A percentile compares a stretch with the other conserved stretches of the same genome.
Conservation (phyloP, 2,329 filamentous ascomycete species). For the Talaromyces sp. region DNA sequence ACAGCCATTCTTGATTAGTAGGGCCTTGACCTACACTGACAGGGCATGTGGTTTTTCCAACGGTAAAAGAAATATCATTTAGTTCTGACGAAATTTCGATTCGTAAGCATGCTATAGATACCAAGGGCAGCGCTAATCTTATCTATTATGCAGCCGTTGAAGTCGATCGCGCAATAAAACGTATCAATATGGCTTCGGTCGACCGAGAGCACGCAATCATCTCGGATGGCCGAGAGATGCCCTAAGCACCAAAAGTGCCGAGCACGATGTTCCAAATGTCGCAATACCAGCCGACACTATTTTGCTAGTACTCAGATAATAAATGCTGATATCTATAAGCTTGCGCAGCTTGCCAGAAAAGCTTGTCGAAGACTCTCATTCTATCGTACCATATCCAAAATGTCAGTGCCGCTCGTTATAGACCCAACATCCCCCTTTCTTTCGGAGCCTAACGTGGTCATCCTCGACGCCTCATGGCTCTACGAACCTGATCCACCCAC, state of each 20-base stretch:
- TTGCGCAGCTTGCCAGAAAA: too few species aligned
- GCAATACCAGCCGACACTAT: too few species aligned
- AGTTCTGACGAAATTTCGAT: too few species aligned
- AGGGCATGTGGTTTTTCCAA: too few species aligned
- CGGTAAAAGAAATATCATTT: too few species aligned
- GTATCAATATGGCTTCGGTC: not conserved
- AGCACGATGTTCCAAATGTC: not conserved
- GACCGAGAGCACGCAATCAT: conserved; percentile 5
- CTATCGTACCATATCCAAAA: not conserved
- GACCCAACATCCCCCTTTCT: conserved; percentile 1
- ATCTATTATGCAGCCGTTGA: not conserved
- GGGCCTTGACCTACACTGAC: too few species aligned
- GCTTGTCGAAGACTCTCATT: too few species aligned
- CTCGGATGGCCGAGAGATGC: conserved; percentile 2
- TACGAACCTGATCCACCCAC: not conserved
- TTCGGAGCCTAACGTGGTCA: not conserved
- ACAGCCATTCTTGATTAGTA: not conserved
- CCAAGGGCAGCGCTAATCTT: too few species aligned
- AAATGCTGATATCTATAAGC: too few species aligned
- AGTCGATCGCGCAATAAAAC: not conserved
- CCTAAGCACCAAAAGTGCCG: not conserved
- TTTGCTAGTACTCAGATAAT: too few species aligned
- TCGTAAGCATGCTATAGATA: too few species aligned
- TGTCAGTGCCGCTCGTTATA: conserved; percentile 7
- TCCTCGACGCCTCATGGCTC: conserved; percentile 4